phyloP scores from a whole-genome alignment of 768 basidiomycete genomes.

The Butyriboletus loyo region DNA sequence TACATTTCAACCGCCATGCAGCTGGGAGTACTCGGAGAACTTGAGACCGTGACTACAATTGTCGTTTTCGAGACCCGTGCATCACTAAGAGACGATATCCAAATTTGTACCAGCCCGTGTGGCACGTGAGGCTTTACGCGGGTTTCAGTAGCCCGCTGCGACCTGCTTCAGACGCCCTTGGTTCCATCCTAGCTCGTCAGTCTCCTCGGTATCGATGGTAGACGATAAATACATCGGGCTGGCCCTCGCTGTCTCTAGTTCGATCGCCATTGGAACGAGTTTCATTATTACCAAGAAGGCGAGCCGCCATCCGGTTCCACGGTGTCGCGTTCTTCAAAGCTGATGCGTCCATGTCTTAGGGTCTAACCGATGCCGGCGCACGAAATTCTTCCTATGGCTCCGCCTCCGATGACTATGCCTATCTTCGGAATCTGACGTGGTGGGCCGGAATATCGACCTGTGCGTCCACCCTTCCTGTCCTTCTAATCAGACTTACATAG shows the following conservation, averaged over 20 bases:
- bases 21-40: too few species aligned
- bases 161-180: conserved; percentile 5
- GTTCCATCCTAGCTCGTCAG: neutral
- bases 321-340: conserved; percentile 5
- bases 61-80: neutral
- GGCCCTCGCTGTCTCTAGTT: conserved; percentile 79
- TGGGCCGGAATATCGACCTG: conserved; percentile 94
- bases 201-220: conserved; percentile 45
- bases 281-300: conserved; percentile 99
- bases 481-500: conserved; percentile 6
- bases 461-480: conserved; percentile 44
- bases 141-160: neutral
- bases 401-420: conserved; percentile 81
- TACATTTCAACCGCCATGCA: too few species aligned
- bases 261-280: conserved; percentile 87
- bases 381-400: conserved; percentile 46
- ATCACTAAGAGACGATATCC: too few species aligned
- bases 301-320: conserved; percentile 4
- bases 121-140: conserved; percentile 18
- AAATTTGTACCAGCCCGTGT: conserved; percentile 9
- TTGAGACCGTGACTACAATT: too few species aligned
- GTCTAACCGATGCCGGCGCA: conserved; percentile 81
- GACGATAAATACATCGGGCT: conserved; percentile 98
- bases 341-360: conserved; percentile 45
- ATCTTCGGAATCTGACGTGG: conserved; percentile 92